Evolutionary conservation across 2,329 filamentous ascomycete species (phyloP).

Genomic region (Falciphora oryzae): DNA sequence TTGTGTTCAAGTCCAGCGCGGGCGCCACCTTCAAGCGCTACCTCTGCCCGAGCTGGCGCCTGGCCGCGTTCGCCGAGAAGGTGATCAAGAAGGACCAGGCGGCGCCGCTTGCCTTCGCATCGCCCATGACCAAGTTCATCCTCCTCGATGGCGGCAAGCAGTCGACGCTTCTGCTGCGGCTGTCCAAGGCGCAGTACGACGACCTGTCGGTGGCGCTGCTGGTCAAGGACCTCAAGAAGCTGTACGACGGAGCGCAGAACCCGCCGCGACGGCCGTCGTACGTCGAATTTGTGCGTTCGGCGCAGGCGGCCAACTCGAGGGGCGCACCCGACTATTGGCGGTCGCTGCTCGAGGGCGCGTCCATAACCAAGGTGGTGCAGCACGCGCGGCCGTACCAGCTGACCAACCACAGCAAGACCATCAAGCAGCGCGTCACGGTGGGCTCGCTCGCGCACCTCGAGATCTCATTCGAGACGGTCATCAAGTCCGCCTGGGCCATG

Average conservation of each 20-base stretch:
- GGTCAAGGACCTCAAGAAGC: conserved; percentile 40
- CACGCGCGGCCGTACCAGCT: conserved; percentile 35
- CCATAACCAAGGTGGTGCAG: conserved; percentile 40
- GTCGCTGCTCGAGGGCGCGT: conserved; percentile 36
- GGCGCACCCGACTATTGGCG: conserved; percentile 41
- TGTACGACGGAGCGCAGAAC: conserved; percentile 35
- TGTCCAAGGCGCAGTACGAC: conserved; percentile 45
- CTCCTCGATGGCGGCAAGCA: conserved; percentile 43
- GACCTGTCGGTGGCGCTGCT: conserved; percentile 38
- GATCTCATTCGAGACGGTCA: conserved; percentile 44
- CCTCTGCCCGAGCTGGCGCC: conserved; percentile 33
- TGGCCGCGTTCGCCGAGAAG: conserved; percentile 33
- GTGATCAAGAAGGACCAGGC: conserved; percentile 37
- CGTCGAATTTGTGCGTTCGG: conserved; percentile 40
- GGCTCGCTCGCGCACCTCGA: conserved; percentile 36
- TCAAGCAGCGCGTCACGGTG: conserved; percentile 34
- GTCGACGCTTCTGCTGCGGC: conserved; percentile 40
- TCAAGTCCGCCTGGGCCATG: conserved; percentile 54
- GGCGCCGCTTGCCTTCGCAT: conserved; percentile 32
- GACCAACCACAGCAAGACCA: conserved; percentile 31
- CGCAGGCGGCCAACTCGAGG: conserved; percentile 29
- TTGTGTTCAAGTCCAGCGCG: conserved; percentile 35
- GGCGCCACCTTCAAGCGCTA: conserved; percentile 36
- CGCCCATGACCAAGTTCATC: conserved; percentile 43
- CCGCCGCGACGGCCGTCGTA: conserved; percentile 35